Evolutionary conservation across 345 rosid species (phyloP).

Genomic region (Pistacia integerrima): DNA sequence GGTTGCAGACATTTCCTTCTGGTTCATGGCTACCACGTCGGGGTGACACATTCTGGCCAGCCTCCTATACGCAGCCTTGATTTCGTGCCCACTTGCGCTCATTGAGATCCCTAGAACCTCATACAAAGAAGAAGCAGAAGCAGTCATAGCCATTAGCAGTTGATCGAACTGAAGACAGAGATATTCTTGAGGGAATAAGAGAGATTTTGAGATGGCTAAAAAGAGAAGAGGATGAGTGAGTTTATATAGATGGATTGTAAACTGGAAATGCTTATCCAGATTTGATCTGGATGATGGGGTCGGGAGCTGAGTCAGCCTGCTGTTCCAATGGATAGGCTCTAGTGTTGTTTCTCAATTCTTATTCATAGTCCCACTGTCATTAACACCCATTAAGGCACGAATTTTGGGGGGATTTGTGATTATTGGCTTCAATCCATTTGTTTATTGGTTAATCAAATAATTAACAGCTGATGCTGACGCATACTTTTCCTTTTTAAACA

Average conservation of each 20-base stretch:
- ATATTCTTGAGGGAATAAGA: background rate
- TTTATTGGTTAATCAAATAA: too few relatives aligned
- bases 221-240: background rate
- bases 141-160: background rate
- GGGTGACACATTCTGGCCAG: constrained; percentile 62
- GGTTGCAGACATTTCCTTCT: constrained; percentile 40
- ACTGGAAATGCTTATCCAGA: constrained; percentile 36
- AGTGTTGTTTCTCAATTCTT: too few relatives aligned
- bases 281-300: background rate
- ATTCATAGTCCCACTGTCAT: too few relatives aligned
- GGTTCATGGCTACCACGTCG: constrained; percentile 47
- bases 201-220: background rate
- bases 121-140: constrained; percentile 44
- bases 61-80: constrained; percentile 59
- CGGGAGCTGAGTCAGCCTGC: constrained; percentile 47
- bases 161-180: background rate
- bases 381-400: background rate
- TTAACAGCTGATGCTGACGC: background rate
- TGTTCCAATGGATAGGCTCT: constrained; percentile 33
- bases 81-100: constrained; percentile 42
- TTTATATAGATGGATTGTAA: background rate
- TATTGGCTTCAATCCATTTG: background rate
- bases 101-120: constrained; percentile 54
- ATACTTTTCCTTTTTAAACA: too few relatives aligned
- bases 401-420: too few relatives aligned